Percentiles rank a stretch among this genome's conserved stretches.
Evolutionary conservation across 2,329 filamentous ascomycete genomes (phyloP).

Genomic region (Tolypocladium paradoxum): DNA sequence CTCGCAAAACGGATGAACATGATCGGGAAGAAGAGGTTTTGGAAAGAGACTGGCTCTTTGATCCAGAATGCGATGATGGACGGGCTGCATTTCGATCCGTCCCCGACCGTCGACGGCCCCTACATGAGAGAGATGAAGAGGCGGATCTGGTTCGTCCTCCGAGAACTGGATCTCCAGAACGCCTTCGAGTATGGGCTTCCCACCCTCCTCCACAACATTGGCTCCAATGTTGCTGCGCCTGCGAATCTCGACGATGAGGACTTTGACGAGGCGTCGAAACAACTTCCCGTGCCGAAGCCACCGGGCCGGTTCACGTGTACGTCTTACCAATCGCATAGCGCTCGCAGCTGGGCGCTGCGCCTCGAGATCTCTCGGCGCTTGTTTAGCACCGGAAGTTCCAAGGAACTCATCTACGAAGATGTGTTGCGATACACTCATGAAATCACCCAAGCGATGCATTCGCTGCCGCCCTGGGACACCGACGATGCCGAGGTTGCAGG

Average conservation of each 20-base stretch:
- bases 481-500: neutral
- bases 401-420: neutral
- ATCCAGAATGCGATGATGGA: neutral
- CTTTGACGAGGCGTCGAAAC: neutral
- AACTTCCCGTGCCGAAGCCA: neutral
- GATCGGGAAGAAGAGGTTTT: neutral
- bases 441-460: neutral
- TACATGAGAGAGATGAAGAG: neutral
- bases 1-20: neutral
- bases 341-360: neutral
- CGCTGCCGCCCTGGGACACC: neutral
- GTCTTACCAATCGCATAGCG: neutral
- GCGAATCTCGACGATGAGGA: neutral
- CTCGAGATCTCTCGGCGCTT: neutral
- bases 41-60: neutral
- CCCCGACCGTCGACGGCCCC: neutral
- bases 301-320: neutral
- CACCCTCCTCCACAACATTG: neutral
- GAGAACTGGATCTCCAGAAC: neutral
- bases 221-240: neutral
- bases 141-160: neutral
- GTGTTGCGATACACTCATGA: neutral
- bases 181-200: neutral
- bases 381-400: neutral
- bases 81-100: neutral